Evolutionary conservation across 495 filamentous ascomycete species (phyloP).

Genomic region (Podospora anserina): DNA sequence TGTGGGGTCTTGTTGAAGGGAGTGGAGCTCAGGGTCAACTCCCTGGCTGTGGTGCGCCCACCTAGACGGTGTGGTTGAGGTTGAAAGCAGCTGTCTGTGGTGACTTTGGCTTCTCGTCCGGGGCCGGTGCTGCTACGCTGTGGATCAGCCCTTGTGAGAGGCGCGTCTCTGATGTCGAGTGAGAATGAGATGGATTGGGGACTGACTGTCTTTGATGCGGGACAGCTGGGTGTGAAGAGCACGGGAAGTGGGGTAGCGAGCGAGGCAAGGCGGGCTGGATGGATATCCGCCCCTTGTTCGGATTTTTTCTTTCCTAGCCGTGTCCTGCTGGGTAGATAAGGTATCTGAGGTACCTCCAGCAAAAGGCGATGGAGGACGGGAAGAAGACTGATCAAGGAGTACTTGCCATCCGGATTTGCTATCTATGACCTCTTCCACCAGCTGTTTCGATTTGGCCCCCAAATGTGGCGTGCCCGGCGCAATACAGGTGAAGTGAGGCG

Average conservation of each 20-base stretch:
- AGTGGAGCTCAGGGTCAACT: constrained; percentile 6
- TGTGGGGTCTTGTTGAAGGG: constrained; percentile 3
- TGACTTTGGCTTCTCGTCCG: too few species aligned
- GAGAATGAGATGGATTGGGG: background rate
- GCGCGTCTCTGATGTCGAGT: background rate
- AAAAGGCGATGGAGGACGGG: too few species aligned
- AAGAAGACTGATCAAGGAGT: too few species aligned
- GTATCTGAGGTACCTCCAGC: too few species aligned
- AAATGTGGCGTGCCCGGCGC: background rate
- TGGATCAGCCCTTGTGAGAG: background rate
- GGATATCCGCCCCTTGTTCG: background rate
- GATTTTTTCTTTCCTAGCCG: too few species aligned
- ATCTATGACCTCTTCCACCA: too few species aligned
- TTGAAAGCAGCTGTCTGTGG: background rate
- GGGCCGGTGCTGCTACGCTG: background rate
- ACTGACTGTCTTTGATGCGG: background rate
- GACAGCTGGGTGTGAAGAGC: background rate
- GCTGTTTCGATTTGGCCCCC: too few species aligned
- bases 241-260: background rate
- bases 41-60: background rate
- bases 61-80: background rate
- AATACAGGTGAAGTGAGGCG: background rate
- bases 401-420: too few species aligned
- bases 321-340: too few species aligned
- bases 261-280: background rate